Conservation (phyloP, 805 yeast genomes). For the Saturnispora kantuleensis region DNA sequence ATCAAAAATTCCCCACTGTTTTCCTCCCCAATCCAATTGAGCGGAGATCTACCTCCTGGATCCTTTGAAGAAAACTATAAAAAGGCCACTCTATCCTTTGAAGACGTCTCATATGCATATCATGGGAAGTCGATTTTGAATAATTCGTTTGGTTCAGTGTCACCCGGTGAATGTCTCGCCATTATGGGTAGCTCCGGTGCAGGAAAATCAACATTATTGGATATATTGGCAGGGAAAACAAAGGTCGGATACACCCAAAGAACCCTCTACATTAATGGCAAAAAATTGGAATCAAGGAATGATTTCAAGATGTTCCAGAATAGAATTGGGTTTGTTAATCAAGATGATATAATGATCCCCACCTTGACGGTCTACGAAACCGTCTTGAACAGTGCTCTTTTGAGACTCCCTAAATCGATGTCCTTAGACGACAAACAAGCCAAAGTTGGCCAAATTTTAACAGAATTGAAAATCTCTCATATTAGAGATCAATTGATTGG, state of each 20-base stretch:
- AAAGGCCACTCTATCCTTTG: constrained; percentile 71
- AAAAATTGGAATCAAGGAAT: constrained; percentile 21
- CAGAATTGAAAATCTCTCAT: constrained; percentile 72
- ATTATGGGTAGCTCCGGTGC: constrained; percentile 99
- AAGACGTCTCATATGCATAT: constrained; percentile 52
- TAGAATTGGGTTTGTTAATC: constrained; percentile 90
- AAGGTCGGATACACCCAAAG: constrained; percentile 69
- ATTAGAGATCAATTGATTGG: constrained; percentile 85
- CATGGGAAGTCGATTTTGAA: constrained; percentile 47
- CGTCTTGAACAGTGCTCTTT: constrained; percentile 80
- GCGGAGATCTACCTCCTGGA: constrained; percentile 13
- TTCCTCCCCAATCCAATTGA: constrained; percentile 21
- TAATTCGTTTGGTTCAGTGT: constrained; percentile 62
- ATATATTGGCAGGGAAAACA: constrained; percentile 80
- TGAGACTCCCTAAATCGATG: constrained; percentile 79
- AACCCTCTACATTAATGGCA: constrained; percentile 69
- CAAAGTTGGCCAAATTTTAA: constrained; percentile 75
- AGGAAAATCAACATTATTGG: constrained; percentile 90
- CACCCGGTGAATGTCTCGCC: constrained; percentile 85
- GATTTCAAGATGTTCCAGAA: constrained; percentile 42
- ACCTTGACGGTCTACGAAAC: constrained; percentile 95
- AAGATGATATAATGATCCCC: constrained; percentile 83
- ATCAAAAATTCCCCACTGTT: constrained; percentile 57
- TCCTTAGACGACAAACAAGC: constrained; percentile 59
- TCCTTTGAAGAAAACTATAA: constrained; percentile 39